Evolutionary conservation across 805 yeast genomes (phyloP).

Genomic region (Schizosaccharomyces cryophilus): DNA sequence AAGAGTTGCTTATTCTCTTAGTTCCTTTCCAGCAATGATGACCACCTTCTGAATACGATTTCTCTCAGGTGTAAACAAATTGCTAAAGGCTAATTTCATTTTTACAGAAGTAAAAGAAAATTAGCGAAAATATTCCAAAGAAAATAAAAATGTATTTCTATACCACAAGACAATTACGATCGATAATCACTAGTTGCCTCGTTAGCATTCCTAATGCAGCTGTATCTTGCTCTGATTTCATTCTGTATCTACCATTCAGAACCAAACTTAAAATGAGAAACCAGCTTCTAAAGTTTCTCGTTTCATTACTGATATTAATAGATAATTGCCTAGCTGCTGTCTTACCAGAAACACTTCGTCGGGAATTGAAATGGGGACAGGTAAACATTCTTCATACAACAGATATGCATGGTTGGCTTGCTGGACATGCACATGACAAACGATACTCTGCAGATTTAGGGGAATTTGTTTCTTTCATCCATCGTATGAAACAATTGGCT

Average conservation of each 20-base stretch:
- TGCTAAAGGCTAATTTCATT: too few species aligned
- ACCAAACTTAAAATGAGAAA: neutral
- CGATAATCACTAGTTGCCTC: too few species aligned
- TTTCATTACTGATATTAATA: neutral
- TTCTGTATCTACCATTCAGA: neutral
- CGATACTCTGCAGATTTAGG: constrained; percentile 81
- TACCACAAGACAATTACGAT: too few species aligned
- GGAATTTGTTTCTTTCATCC: constrained; percentile 49
- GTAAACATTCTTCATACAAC: constrained; percentile 81
- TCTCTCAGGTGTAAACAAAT: too few species aligned
- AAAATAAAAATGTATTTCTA: too few species aligned
- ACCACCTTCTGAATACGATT: too few species aligned
- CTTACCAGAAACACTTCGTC: neutral
- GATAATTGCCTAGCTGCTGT: neutral
- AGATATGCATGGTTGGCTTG: constrained; percentile 89
- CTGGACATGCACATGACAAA: constrained; percentile 64
- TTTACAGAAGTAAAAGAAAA: too few species aligned
- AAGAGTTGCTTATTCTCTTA: too few species aligned
- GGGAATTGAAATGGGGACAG: constrained; percentile 37
- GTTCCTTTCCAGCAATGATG: too few species aligned
- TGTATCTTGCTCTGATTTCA: too few species aligned
- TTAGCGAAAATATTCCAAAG: too few species aligned
- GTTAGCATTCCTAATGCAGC: too few species aligned
- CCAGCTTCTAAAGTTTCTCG: neutral
- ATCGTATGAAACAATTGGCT: constrained; percentile 25